Evolutionary conservation across 2,329 filamentous ascomycete species (phyloP), one percentile per base, ranked within the genome.

Genomic region (Xylariaceae sp.): DNA sequence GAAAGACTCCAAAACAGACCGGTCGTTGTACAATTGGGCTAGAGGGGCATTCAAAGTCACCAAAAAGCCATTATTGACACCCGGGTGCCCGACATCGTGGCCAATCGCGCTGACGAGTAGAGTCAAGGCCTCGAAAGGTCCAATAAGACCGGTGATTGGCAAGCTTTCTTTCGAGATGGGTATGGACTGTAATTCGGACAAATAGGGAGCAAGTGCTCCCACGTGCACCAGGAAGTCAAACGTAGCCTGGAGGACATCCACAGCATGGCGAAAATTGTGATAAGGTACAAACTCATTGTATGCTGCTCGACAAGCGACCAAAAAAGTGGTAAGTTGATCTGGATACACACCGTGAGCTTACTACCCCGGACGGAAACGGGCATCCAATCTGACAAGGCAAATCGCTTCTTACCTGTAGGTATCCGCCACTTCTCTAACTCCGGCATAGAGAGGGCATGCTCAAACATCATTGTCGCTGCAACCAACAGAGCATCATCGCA

Each of bases 211-310:
- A 45, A 95, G 75, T 33, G 84, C 83, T 51, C 90, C 89, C 47
- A 96, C 86, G 57, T 84, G 83, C 50, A 97, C 78, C 6, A 97
- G 81, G 66, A 97, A 96, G 73, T 88, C 86, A 69, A 97, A 97
- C 3, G 91, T 84, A 1, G 93, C 95, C 70, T 97, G 93, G 48
- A 97, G 78, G 28, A 99, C 94, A 71, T 99, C 94, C 56, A 97
- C 87, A 18, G 96, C 94, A 71, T 99, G 94, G 49, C 93, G 88
- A 69, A 97, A 99, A 72, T 99, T 99, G 76, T 99, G 94, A 66
- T 97, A 99, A 18, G 93, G 89, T 34, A 97, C 91, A 69, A 96
- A 96, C 53, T 84, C 88, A 70, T 97, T 97, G 74, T 99, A 99
- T n/a, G 94, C 90, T 44, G 88, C 86, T 56, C 93, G 87, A 65